Evolutionary conservation across 2,329 filamentous ascomycete genomes (phyloP), one percentile per base, ranked within the genome.

Genomic region (Colletotrichum cereale): DNA sequence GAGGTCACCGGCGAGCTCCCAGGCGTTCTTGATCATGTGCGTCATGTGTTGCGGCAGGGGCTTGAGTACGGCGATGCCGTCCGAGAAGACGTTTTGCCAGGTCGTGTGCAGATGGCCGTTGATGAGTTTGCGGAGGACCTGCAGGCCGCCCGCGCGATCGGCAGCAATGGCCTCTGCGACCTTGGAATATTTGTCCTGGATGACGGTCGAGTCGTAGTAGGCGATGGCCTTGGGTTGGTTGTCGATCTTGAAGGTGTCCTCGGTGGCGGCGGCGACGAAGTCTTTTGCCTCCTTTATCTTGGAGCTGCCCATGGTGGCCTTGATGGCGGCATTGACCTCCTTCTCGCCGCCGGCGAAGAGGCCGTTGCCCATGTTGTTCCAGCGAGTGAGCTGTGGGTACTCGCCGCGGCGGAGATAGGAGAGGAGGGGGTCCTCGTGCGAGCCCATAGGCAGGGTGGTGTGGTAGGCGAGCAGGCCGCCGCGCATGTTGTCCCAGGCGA

Each of bases 401-500:
- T 94, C 88, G 44, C 93, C 94, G 47, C 91, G 88, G 63, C 95
- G 90, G 69, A 98, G 84, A 75, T 91, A 93, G 0, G 86, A 82
- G 50, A 98, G 83, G 69, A 96, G 85, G 2, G 88, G 81, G 77
- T 97, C 93, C 72, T 95, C 89, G 75, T 90, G 89, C 24, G 89
- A 80, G 0, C 89, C 93, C 93, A 98, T 97, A 4, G 96, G 96
- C 62, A 97, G 87, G 34, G 94, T 87, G n/a, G 92, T 87, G 82
- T 92, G 92, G 79, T 96, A 91, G 21, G 92, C 87, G 58, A 98
- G 86, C 44, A 98, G 83, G 1, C 96, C 96, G 24, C 91, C 92
- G 16, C 92, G 92, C 93, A 97, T 96, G 71, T 92, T 91, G 65
- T 94, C 94, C 95, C 96, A 99, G 0, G 96, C 96, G 73, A 98